These are phyloP conservation scores for Apophysomyces ossiformis DNA, from an alignment of 371 early-diverging fungal genomes.

Conservation along the genomic window DNA sequence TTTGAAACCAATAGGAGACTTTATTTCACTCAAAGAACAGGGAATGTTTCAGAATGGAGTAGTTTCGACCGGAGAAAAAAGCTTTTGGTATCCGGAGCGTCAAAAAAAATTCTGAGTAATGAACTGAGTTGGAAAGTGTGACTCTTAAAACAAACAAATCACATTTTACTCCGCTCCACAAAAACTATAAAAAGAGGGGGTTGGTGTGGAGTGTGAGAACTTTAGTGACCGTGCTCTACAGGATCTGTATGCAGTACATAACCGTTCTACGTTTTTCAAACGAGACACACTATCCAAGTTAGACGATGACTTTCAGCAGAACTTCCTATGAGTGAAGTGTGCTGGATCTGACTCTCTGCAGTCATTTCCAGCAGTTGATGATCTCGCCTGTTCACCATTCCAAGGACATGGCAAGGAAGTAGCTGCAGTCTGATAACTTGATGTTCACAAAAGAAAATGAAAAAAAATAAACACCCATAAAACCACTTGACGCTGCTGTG, in stretches of 20 bases:
- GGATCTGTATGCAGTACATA: constrained; percentile 60
- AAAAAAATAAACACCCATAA: constrained; percentile 8
- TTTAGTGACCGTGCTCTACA: constrained; percentile 59
- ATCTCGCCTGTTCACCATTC: constrained; percentile 45
- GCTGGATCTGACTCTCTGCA: constrained; percentile 24
- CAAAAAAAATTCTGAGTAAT: too few relatives aligned
- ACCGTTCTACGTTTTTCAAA: constrained; percentile 56
- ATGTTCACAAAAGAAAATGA: constrained; percentile 23
- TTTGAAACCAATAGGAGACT: neutral
- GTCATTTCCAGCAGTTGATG: constrained; percentile 37
- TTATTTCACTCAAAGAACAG: neutral
- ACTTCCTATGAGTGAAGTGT: constrained; percentile 56
- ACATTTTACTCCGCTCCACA: neutral
- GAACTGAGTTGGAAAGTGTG: neutral
- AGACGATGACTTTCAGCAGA: constrained; percentile 50
- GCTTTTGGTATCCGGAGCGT: too few relatives aligned
- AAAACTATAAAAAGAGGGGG: constrained; percentile 37
- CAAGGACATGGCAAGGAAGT: constrained; percentile 48
- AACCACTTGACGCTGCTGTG: neutral
- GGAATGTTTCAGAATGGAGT: neutral
- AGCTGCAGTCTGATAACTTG: constrained; percentile 42
- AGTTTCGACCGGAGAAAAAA: neutral
- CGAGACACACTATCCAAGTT: constrained; percentile 48
- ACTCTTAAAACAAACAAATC: neutral
- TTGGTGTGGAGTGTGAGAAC: constrained; percentile 25